Evolutionary conservation across 768 basidiomycete genomes (phyloP).

Genomic region (Zangia roseola): DNA sequence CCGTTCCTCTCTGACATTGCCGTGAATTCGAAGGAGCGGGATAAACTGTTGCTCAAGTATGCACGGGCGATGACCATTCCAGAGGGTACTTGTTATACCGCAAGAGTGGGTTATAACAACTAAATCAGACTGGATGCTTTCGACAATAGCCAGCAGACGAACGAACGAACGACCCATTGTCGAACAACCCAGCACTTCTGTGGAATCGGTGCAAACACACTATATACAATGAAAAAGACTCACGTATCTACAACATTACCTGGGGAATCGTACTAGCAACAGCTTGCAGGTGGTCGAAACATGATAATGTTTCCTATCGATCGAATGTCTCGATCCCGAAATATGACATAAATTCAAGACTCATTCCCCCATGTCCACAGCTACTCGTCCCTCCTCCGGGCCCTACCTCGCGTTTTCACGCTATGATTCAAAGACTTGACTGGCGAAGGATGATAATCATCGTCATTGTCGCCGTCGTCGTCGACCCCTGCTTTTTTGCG

Average conservation of each 20-base stretch:
- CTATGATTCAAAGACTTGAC: conserved; percentile 38
- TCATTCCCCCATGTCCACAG: neutral
- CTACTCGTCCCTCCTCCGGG: conserved; percentile 22
- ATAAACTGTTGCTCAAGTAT: conserved; percentile 84
- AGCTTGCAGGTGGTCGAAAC: neutral
- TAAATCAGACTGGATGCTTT: conserved; percentile 19
- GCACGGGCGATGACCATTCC: conserved; percentile 73
- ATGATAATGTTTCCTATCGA: neutral
- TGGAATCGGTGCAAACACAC: too few species aligned
- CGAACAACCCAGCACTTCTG: too few species aligned
- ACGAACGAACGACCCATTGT: too few species aligned
- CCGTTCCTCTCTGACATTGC: conserved; percentile 84
- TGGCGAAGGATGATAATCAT: conserved; percentile 46
- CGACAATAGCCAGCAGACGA: too few species aligned
- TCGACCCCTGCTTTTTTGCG: conserved; percentile 29
- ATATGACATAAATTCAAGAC: neutral
- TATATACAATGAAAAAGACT: too few species aligned
- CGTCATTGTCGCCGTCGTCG: conserved; percentile 52
- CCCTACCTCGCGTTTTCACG: conserved; percentile 41
- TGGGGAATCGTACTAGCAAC: neutral
- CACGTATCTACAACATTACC: too few species aligned
- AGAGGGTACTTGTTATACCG: conserved; percentile 72
- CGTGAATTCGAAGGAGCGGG: conserved; percentile 81
- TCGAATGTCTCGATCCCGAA: neutral
- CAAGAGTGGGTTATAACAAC: conserved; percentile 59